Evolutionary conservation across 768 basidiomycete genomes (phyloP), one percentile per base, ranked within the genome.

Genomic region (Lentinula guzmanii): DNA sequence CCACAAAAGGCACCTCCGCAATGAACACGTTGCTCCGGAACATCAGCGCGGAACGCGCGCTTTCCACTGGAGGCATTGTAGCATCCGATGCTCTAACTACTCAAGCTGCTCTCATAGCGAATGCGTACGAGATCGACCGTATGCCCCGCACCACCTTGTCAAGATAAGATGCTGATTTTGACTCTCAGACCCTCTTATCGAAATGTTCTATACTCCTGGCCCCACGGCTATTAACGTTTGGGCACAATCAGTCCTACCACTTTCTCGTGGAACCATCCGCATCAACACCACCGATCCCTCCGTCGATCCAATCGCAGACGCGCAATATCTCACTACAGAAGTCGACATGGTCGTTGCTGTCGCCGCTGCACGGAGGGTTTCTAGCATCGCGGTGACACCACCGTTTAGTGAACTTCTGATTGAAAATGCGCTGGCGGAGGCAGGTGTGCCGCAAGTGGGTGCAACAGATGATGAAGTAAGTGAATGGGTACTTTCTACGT

Each of bases 91-190:
- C 62, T 5, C 56, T 65, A 39, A 10, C 55, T 1, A 35, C 54
- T 6, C 65, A 65, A 21, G 62, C 65, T 3, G 21, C 60, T 46
- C 34, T 63, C 15, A 60, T 41, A 41, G 65, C 65, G 16, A 24
- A 63, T 50, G 63, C 65, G 8, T 65, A 63, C 59, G 52, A 55
- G 9, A 63, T 65, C 31, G 62, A 65, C 53, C 65, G 63, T 65
- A 52, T 53, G 60, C n/a, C 33, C 21, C n/a, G 15, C 15, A 33
- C 9, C 41, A 21, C 8, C 35, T 9, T 33, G 5, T 56, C 18
- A 8, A 24, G 37, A 56, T 11, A 1, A 33, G 1, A 5, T 24
- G 9, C 21, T 42, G 9, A 24, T 11, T 13, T 48, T 10, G 3
- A 21, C n/a, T 59, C n/a, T 13, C 18, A 62, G 65, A 65, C 33